Evolutionary conservation across 306 rosid species (phyloP).

Genomic region (Casuarina equisetifolia): DNA sequence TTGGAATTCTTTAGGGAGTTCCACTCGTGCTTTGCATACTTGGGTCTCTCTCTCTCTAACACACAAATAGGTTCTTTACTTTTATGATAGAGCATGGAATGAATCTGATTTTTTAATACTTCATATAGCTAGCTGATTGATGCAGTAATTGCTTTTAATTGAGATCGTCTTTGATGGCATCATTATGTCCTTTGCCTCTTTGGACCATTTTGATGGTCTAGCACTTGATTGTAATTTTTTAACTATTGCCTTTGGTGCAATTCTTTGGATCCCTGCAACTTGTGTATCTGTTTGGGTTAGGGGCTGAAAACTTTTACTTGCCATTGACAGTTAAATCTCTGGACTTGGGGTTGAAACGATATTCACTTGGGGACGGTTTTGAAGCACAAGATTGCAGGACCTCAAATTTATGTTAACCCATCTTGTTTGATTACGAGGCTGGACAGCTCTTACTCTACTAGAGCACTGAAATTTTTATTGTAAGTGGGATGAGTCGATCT

Average conservation of each 20-base stretch:
- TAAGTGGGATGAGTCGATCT: conserved; percentile 56
- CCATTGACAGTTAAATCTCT: conserved; percentile 3
- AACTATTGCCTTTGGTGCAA: not conserved
- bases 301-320: not conserved
- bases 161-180: not conserved
- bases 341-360: conserved; percentile 29
- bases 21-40: not conserved
- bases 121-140: conserved; percentile 1
- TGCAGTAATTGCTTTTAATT: not conserved
- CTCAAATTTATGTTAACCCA: conserved; percentile 17
- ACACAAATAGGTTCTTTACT: not conserved
- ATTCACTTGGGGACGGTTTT: conserved; percentile 3
- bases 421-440: conserved; percentile 20
- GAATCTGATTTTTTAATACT: not conserved
- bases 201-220: not conserved
- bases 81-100: not conserved
- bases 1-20: not conserved
- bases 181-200: not conserved
- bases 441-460: conserved; percentile 9
- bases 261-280: not conserved
- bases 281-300: not conserved
- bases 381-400: conserved; percentile 15
- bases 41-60: not conserved
- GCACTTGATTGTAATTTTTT: not conserved
- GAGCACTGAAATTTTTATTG: conserved; percentile 13